Conservation (phyloP, 202 grass and related monocot genomes). For the Bolboschoenoplectus hybrid region DNA sequence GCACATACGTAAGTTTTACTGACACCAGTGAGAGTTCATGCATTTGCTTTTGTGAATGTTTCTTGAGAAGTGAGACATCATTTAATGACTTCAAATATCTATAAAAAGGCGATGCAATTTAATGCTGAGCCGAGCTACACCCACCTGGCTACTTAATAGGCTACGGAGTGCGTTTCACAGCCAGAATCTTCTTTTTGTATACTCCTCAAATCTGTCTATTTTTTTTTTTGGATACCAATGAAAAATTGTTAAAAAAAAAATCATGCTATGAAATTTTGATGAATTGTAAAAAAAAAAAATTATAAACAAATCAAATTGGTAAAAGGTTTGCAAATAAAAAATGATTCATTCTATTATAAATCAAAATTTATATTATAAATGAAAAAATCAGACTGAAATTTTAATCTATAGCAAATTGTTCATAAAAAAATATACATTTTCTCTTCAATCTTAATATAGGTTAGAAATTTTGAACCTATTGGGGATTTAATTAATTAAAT, state of each 20-base stretch:
- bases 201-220: neutral
- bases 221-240: neutral
- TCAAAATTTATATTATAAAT: too few relatives aligned
- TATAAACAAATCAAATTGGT: too few relatives aligned
- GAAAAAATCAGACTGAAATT: too few relatives aligned
- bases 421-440: too few relatives aligned
- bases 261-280: neutral
- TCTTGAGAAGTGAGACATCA: neutral
- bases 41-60: neutral
- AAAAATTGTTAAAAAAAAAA: neutral
- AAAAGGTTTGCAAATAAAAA: too few relatives aligned
- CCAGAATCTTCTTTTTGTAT: neutral
- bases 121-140: slow-evolving; percentile 4
- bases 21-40: neutral
- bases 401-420: too few relatives aligned
- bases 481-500: too few relatives aligned
- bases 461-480: too few relatives aligned
- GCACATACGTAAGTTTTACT: neutral
- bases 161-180: neutral
- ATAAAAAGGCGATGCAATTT: neutral
- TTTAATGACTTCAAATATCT: neutral
- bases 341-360: too few relatives aligned
- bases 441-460: too few relatives aligned
- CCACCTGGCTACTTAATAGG: neutral
- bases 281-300: neutral